phyloP scores from a whole-genome alignment of 495 filamentous ascomycete genomes.

The Xylaria nigripes region DNA sequence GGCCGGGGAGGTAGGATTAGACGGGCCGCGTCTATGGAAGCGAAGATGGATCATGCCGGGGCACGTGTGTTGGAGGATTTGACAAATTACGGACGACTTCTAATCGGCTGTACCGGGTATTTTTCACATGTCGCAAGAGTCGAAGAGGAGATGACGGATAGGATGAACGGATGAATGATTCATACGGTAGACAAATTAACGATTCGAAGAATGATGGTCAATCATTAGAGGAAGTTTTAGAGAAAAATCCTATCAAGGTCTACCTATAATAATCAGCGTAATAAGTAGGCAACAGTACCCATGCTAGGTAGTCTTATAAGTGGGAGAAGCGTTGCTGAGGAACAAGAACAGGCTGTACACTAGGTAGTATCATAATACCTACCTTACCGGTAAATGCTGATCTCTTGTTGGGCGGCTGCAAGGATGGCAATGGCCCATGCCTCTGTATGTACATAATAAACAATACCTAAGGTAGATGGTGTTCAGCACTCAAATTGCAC shows the following conservation, averaged over 20 bases:
- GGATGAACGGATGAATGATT: background rate
- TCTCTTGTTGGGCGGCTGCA: background rate
- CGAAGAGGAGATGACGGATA: background rate
- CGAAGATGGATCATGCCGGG: conserved; percentile 46
- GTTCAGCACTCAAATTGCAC: no score
- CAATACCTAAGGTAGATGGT: no score
- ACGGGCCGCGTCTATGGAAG: conserved; percentile 46
- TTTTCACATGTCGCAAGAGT: background rate
- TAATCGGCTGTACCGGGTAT: background rate
- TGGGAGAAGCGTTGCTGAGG: background rate
- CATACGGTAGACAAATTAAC: background rate
- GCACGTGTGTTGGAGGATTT: background rate
- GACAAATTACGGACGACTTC: background rate
- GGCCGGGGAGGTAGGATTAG: conserved; percentile 44
- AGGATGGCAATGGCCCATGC: background rate
- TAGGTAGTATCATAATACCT: no score
- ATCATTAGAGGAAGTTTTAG: background rate
- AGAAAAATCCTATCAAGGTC: background rate
- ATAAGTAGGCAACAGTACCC: background rate
- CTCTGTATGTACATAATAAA: no score
- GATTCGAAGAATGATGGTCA: background rate
- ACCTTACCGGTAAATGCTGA: background rate
- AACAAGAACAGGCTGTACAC: background rate
- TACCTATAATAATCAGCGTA: no score
- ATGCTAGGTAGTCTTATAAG: background rate